Evolutionary conservation across 805 yeast species (phyloP).

Genomic region (Candida adriatica): DNA sequence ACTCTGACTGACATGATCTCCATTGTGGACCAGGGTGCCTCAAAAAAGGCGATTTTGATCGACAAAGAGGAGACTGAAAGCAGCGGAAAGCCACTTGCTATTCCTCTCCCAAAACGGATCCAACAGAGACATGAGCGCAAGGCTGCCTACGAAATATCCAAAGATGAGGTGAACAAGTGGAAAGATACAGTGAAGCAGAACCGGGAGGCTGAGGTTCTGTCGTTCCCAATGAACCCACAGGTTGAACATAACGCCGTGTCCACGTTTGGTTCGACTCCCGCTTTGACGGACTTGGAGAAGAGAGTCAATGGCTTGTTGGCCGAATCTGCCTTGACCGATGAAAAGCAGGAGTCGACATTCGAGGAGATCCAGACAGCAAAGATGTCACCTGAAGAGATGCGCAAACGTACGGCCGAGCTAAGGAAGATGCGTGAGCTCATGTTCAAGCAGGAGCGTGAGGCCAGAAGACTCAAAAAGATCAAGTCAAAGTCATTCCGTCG

Average conservation of each 20-base stretch:
- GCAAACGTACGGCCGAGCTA: conserved; percentile 70
- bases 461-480: conserved; percentile 88
- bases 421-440: conserved; percentile 91
- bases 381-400: conserved; percentile 72
- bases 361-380: conserved; percentile 83
- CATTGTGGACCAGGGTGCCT: conserved; percentile 44
- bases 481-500: conserved; percentile 86
- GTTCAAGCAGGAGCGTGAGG: conserved; percentile 91
- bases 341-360: conserved; percentile 71
- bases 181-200: conserved; percentile 71
- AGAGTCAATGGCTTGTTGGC: conserved; percentile 55
- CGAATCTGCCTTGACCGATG: conserved; percentile 64
- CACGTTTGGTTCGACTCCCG: conserved; percentile 42
- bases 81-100: conserved; percentile 47
- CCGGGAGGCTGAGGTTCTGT: conserved; percentile 77
- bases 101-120: conserved; percentile 81
- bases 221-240: conserved; percentile 58
- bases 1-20: conserved; percentile 72
- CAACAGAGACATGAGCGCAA: conserved; percentile 79
- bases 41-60: conserved; percentile 44
- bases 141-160: conserved; percentile 87
- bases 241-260: conserved; percentile 43
- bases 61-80: conserved; percentile 28
- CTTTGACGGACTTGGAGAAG: conserved; percentile 54
- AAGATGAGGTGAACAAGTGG: conserved; percentile 85